Base-by-base conservation (phyloP, 2,329 filamentous ascomycete species). In the Aspergillus pseudonomiae region DNA sequence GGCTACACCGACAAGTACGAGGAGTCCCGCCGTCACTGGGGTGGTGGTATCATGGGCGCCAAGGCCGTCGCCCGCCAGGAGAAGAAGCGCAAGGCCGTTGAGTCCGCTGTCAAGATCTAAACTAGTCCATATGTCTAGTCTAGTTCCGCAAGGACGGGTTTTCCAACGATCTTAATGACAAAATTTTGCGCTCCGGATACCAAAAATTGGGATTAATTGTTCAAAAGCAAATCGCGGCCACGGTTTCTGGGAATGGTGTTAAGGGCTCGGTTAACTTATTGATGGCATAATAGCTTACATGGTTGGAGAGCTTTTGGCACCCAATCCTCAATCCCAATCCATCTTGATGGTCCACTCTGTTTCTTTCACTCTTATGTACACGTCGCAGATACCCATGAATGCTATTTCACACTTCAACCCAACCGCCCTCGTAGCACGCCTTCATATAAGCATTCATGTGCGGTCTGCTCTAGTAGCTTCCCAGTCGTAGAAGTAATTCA, bases 101-200 rank as follows among this genome's bases (percentile, higher is more conserved):
- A 98, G 85, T 84, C 83, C 79, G 94, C 95, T 81, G 93, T 97
- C 89, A 98, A 98, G 91, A 96, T 99, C 86, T 99, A 96, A 87
- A 78, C 67, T 62, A 60, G 56, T 41, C 34, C n/a, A 16, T 28
- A 55, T 59, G 56, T 50, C 36, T 64, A 65, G 68, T 65, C 69
- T 68, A 65, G 67, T 56, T 60, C 26, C 57, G 19, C 48, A 34
- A 71, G 69, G 71, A 71, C 67, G 67, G 70, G 71, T 66, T 64
- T 59, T 65, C 64, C 52, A 68, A 73, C 69, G 70, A 73, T 64
- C 61, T 63, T 67, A 60, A 69, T 65, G 67, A 71, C 64, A 53
- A 61, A 61, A 57, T 61, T 50, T 57, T 61, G 60, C 57, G 43
- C 28, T 61, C 56, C 46, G 59, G 57, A 34, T 28, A 59, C 52